Conservation (phyloP, 495 filamentous ascomycete species). For the Xylaria castorea region DNA sequence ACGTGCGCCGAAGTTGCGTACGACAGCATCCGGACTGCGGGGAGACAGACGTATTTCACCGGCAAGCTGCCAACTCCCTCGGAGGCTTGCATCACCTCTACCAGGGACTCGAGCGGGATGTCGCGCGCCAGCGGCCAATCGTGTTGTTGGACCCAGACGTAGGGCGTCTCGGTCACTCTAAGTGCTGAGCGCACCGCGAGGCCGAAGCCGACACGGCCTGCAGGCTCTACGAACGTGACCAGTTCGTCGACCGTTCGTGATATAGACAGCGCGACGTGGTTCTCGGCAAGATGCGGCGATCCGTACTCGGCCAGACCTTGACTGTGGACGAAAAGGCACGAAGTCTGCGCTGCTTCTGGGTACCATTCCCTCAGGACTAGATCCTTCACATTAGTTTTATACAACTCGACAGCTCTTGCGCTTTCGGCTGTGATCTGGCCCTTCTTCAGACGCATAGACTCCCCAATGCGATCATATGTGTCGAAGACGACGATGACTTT, state of each 20-base stretch:
- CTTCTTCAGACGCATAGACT: constrained; percentile 50
- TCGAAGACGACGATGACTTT: constrained; percentile 53
- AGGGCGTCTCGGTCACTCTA: constrained; percentile 48
- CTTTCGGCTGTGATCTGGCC: constrained; percentile 51
- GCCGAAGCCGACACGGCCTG: constrained; percentile 52
- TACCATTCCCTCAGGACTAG: constrained; percentile 45
- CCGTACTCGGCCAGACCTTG: constrained; percentile 51
- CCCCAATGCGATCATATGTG: constrained; percentile 51
- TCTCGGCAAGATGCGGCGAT: constrained; percentile 37
- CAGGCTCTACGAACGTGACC: constrained; percentile 52
- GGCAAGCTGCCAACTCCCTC: constrained; percentile 32
- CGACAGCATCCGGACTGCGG: constrained; percentile 50
- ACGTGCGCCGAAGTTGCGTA: constrained; percentile 53
- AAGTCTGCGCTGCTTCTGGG: constrained; percentile 2
- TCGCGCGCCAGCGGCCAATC: constrained; percentile 53
- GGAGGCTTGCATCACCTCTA: constrained; percentile 48
- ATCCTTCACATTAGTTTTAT: constrained; percentile 50
- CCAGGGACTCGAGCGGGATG: constrained; percentile 45
- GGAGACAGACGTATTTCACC: constrained; percentile 50
- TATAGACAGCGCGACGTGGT: constrained; percentile 45
- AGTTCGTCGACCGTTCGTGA: constrained; percentile 42
- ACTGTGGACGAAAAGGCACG: constrained; percentile 20
- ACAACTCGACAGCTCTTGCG: constrained; percentile 44
- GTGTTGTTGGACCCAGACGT: constrained; percentile 59
- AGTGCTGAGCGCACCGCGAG: constrained; percentile 53